Conservation (phyloP, 495 filamentous ascomycete genomes). For the Tuber indicum region DNA sequence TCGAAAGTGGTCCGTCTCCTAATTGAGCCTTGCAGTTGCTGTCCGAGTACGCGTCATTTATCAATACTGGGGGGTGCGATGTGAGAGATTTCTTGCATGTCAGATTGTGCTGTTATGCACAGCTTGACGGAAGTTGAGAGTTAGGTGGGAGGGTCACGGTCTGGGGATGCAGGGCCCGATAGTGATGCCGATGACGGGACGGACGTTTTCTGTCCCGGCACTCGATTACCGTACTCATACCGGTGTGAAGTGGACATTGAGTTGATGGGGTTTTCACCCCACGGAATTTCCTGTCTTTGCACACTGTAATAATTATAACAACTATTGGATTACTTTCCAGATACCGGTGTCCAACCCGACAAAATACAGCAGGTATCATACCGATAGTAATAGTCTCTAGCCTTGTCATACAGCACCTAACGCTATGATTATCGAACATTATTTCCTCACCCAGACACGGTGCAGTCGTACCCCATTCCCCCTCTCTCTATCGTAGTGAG, state of each 20-base stretch:
- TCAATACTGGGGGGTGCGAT: not conserved
- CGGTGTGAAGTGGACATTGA: too few relatives aligned
- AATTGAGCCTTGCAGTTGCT: not conserved
- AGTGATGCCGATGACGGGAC: not conserved
- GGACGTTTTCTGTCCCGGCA: not conserved
- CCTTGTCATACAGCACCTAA: not conserved
- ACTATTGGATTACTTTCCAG: too few relatives aligned
- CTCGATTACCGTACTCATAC: too few relatives aligned
- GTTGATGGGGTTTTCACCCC: too few relatives aligned
- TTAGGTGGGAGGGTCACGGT: not conserved
- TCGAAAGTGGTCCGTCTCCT: not conserved
- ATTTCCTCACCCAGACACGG: not conserved
- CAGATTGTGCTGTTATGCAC: not conserved
- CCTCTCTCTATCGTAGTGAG: not conserved
- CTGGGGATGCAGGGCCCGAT: not conserved
- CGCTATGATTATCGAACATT: not conserved
- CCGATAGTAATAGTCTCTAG: not conserved
- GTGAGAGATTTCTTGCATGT: not conserved
- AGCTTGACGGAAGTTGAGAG: not conserved
- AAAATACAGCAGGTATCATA: not conserved
- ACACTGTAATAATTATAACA: too few relatives aligned
- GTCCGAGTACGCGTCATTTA: not conserved
- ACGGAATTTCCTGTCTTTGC: too few relatives aligned
- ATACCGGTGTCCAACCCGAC: too few relatives aligned
- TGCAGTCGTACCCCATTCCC: not conserved